Base-by-base conservation (phyloP, 345 rosid genomes). In the Melaleuca alternifolia region DNA sequence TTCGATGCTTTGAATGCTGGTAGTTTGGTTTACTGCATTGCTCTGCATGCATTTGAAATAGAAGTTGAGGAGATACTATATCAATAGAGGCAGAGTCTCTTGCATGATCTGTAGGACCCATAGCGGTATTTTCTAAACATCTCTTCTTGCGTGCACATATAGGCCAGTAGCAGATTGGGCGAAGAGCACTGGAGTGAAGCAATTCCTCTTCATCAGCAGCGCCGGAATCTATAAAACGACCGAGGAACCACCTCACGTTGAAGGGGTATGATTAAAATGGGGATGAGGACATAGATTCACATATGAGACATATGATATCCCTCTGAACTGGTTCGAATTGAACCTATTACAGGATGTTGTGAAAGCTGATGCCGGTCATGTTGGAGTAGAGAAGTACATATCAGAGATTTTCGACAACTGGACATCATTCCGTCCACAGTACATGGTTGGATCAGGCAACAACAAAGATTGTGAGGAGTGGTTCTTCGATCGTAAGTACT, bases 391-490 rank as follows among this genome's bases (percentile, higher is more conserved):
- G 94, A 93, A 94, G 87, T 95, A 96, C 89, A 91, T 95, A 59
- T 92, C 97, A 2, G 96, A 97, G 88, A 87, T 54, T 56, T 92
- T 91, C 51, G 82, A 90, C 15, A 94, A 90, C 75, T 96, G 99
- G 99, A 89, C 96, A 14, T 15, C 84, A 7, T 97, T 96, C 91
- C 93, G 99, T 28, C 99, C 99, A 10, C 99, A 95, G 84, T 96
- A 97, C 91, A 95, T 97, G 96, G 95, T 94, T 59, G 99, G 99
- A 84, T 97, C 99, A 3, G 99, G 99, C 56, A 96, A 96, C 94
- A 97, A 95, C 93, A 97, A 97, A 91, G 99, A 97, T 85, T 96
- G 98, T 50, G 99, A 97, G 87, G 99, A 97, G 91, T 97, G 99
- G 99, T 97, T 97, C 93, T 97, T 97, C 44, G 99, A 97, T 85